Percentiles rank a stretch among this genome's conserved stretches.
These are phyloP conservation scores for Coemansia sp. DNA, from an alignment of 192 early-diverging fungal genomes.

Conservation along the genomic window DNA sequence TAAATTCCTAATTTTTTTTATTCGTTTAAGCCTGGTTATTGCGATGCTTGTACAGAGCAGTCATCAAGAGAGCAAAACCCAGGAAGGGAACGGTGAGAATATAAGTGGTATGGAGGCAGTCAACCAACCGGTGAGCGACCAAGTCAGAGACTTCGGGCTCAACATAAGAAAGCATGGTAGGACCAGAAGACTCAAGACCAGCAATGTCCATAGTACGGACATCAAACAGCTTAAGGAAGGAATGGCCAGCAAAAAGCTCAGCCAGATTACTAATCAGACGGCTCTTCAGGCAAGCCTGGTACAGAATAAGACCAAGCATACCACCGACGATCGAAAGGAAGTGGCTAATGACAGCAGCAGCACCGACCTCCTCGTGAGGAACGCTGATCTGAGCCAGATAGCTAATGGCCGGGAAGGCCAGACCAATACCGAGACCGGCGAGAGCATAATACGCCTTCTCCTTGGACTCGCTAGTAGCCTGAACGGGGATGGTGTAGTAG, in stretches of 20 bases:
- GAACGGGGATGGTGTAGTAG: constrained; percentile 32
- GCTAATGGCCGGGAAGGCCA: constrained; percentile 26
- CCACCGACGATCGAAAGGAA: constrained; percentile 47
- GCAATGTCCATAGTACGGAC: constrained; percentile 43
- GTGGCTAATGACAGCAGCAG: constrained; percentile 34
- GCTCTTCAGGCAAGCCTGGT: constrained; percentile 49
- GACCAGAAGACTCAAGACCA: constrained; percentile 25
- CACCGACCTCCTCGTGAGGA: constrained; percentile 22
- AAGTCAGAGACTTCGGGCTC: constrained; percentile 12
- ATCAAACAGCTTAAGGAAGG: constrained; percentile 22
- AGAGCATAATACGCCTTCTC: constrained; percentile 39
- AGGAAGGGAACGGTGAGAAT: constrained; percentile 38
- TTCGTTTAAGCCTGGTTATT: background rate
- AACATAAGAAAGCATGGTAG: constrained; percentile 19
- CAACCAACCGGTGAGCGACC: constrained; percentile 24
- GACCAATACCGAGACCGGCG: constrained; percentile 32
- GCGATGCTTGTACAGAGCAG: constrained; percentile 36
- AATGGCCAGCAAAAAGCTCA: constrained; percentile 21
- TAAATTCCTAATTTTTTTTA: background rate
- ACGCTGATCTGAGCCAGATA: constrained; percentile 39
- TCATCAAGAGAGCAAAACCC: constrained; percentile 28
- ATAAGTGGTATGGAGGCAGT: constrained; percentile 34
- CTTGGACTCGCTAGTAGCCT: constrained; percentile 13
- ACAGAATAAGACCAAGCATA: constrained; percentile 46
- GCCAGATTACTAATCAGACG: constrained; percentile 28